A percentile compares a stretch with the other conserved stretches of the same genome.
Conservation (phyloP, 352 stramenopile species). For the Discostella stelligera region DNA sequence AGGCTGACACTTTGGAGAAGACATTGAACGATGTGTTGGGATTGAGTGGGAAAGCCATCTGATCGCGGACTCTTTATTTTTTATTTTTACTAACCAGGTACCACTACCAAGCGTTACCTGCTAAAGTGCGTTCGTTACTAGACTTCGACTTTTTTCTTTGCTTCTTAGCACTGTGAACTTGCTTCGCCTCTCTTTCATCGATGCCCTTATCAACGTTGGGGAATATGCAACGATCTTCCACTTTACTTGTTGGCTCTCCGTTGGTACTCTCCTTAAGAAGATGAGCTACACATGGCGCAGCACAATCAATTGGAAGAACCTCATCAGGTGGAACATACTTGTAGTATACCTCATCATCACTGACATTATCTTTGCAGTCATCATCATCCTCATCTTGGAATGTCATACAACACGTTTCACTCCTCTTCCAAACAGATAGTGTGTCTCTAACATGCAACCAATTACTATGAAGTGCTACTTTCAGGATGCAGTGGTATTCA, state of each 20-base stretch:
- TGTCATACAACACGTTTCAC: slow-evolving; percentile 87
- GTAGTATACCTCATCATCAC: slow-evolving; percentile 69
- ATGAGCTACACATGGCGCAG: slow-evolving; percentile 65
- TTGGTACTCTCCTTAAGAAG: slow-evolving; percentile 39
- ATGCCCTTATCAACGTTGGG: background rate
- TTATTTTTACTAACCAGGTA: background rate
- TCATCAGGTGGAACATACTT: slow-evolving; percentile 72
- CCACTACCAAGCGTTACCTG: slow-evolving; percentile 25
- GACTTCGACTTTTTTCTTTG: slow-evolving; percentile 13
- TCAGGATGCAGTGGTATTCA: slow-evolving; percentile 92
- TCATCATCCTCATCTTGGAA: slow-evolving; percentile 57
- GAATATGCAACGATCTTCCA: background rate
- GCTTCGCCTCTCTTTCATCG: background rate
- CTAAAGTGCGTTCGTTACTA: background rate
- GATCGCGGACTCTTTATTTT: background rate
- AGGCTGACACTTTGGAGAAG: slow-evolving; percentile 31
- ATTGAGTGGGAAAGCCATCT: background rate
- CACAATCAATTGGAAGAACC: slow-evolving; percentile 55
- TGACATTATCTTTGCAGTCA: slow-evolving; percentile 25
- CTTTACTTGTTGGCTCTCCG: background rate
- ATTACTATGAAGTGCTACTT: slow-evolving; percentile 85
- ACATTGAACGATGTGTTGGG: slow-evolving; percentile 28
- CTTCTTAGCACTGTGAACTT: slow-evolving; percentile 3
- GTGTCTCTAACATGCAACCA: slow-evolving; percentile 92
- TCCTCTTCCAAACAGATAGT: slow-evolving; percentile 92